Evolutionary conservation across 1,284 basidiomycete species (phyloP).

Genomic region (Kalmanozyma brasiliensis): DNA sequence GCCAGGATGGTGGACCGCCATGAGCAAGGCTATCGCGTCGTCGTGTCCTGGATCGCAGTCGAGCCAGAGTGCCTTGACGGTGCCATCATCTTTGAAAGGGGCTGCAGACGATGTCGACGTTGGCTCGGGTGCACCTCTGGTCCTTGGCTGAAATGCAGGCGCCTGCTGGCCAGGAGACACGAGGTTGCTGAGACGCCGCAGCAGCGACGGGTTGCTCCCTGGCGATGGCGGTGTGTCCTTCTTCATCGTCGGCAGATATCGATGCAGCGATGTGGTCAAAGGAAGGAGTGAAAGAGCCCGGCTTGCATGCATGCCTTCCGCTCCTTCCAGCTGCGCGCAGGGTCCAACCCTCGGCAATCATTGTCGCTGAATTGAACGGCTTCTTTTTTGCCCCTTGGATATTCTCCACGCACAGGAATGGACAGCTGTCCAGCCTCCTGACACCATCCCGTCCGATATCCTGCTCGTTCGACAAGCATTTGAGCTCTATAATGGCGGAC

Average conservation of each 20-base stretch:
- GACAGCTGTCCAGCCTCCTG: background rate
- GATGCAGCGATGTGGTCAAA: background rate
- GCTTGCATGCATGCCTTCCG: too few species aligned
- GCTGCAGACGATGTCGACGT: constrained; percentile 11
- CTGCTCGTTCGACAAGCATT: background rate
- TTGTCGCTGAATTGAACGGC: constrained; percentile 9
- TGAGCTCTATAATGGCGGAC: constrained; percentile 51
- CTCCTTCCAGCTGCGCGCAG: too few species aligned
- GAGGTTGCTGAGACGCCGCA: constrained; percentile 43
- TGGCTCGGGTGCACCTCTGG: constrained; percentile 8
- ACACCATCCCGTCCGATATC: background rate
- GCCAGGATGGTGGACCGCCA: constrained; percentile 53
- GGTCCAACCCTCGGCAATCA: constrained; percentile 14
- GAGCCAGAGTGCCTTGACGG: constrained; percentile 53
- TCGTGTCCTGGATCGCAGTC: constrained; percentile 63
- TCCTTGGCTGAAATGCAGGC: constrained; percentile 28
- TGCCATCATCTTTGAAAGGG: constrained; percentile 4
- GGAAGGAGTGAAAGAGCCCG: background rate
- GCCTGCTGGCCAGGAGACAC: constrained; percentile 32
- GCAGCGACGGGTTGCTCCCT: constrained; percentile 29
- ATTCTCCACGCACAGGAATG: too few species aligned
- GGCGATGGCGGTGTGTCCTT: constrained; percentile 22
- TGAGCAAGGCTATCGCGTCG: constrained; percentile 58
- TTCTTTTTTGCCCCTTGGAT: too few species aligned
- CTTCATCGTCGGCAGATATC: constrained; percentile 22